Conservation (phyloP, 1,284 basidiomycete genomes). For the Leccinum griseonigrum region DNA sequence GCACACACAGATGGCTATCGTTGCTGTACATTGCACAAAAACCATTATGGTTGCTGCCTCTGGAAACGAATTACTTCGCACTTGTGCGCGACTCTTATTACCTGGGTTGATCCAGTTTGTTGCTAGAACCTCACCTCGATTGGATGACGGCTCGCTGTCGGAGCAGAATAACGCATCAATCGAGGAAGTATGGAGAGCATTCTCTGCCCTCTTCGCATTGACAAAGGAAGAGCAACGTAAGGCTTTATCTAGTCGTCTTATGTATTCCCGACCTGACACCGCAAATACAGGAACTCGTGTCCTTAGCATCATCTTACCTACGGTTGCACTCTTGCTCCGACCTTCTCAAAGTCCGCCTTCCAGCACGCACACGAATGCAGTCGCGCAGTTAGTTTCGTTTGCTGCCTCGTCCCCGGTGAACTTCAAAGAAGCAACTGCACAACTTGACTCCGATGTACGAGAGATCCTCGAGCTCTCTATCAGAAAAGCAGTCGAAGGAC, state of each 20-base stretch:
- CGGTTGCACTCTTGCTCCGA: constrained; percentile 73
- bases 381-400: constrained; percentile 74
- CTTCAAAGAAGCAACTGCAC: constrained; percentile 85
- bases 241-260: constrained; percentile 27
- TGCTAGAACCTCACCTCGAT: constrained; percentile 60
- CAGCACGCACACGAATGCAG: constrained; percentile 58
- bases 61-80: constrained; percentile 65
- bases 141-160: constrained; percentile 51
- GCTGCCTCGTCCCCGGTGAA: constrained; percentile 73
- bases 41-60: constrained; percentile 68
- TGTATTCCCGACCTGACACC: constrained; percentile 4
- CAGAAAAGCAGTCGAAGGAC: constrained; percentile 66
- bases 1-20: constrained; percentile 58
- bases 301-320: constrained; percentile 78
- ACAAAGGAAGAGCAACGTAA: constrained; percentile 64
- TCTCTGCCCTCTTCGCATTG: constrained; percentile 62
- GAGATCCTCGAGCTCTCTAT: constrained; percentile 78
- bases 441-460: constrained; percentile 59
- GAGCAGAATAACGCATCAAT: constrained; percentile 62
- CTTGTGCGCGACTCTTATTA: constrained; percentile 72
- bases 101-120: constrained; percentile 81
- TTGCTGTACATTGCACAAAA: constrained; percentile 85
- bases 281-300: constrained; percentile 56
- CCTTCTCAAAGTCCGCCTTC: constrained; percentile 45
- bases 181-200: constrained; percentile 80